Percentiles rank a stretch among this genome's conserved stretches.
These are phyloP conservation scores for Skeletonema grethae DNA, from an alignment of 108 stramenopile genomes.

Conservation along the genomic window DNA sequence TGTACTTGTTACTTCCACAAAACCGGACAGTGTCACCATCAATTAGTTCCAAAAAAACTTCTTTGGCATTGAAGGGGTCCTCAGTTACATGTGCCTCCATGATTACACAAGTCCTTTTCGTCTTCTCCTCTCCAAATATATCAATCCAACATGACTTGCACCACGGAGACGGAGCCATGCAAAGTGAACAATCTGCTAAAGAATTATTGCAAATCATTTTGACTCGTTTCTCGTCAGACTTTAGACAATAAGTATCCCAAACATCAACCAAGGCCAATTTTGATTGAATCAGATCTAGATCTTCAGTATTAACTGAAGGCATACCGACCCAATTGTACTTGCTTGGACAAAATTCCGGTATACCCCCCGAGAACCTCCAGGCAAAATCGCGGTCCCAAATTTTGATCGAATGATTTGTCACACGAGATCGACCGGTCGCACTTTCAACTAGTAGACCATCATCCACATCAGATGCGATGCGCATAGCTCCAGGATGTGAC, in stretches of 20 bases:
- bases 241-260: not conserved
- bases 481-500: slow-evolving; percentile 1
- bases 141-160: too few species aligned
- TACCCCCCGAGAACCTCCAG: slow-evolving; percentile 34
- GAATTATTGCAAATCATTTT: too few species aligned
- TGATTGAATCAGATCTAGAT: not conserved
- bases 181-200: too few species aligned
- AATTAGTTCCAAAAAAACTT: too few species aligned
- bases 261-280: not conserved
- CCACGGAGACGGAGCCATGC: too few species aligned
- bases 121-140: too few species aligned
- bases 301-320: slow-evolving; percentile 19
- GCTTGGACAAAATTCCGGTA: slow-evolving; percentile 44
- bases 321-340: slow-evolving; percentile 61
- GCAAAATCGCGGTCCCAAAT: slow-evolving; percentile 67
- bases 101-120: too few species aligned
- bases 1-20: too few species aligned
- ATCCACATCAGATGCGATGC: not conserved
- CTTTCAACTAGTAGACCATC: slow-evolving; percentile 37
- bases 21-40: too few species aligned
- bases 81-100: too few species aligned
- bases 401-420: slow-evolving; percentile 47
- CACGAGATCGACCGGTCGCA: slow-evolving; percentile 27
- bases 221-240: too few species aligned
- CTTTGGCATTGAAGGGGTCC: too few species aligned